Conservation (phyloP, 164 flowering plant species). For the Stephania japonica region DNA sequence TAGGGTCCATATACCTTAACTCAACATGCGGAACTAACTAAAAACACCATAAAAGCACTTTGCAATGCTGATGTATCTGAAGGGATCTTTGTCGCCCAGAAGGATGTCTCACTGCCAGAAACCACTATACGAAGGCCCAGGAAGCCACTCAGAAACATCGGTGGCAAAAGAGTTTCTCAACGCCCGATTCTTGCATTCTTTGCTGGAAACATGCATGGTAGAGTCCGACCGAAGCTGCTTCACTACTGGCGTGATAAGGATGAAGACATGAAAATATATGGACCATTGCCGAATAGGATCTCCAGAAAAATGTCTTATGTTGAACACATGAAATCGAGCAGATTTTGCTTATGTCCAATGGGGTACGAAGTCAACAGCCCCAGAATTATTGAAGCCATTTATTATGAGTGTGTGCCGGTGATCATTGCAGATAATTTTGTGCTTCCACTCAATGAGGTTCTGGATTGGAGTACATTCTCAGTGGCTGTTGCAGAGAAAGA, state of each 20-base stretch:
- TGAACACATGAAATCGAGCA: constrained; percentile 11
- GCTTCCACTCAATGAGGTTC: constrained; percentile 7
- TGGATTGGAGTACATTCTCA: constrained; percentile 13
- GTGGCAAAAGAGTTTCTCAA: constrained; percentile 10
- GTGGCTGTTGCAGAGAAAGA: constrained; percentile 15
- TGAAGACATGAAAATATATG: constrained; percentile 9
- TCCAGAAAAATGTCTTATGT: constrained; percentile 9
- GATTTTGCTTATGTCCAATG: constrained; percentile 9
- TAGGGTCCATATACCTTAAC: constrained; percentile 11
- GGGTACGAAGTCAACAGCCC: constrained; percentile 14
- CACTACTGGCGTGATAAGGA: constrained; percentile 9
- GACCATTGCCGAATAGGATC: constrained; percentile 8
- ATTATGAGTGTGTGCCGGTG: constrained; percentile 14
- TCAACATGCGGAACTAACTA: constrained; percentile 6
- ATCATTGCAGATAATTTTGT: constrained; percentile 15
- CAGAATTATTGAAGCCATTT: constrained; percentile 12
- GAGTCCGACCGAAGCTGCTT: constrained; percentile 6
- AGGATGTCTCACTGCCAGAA: constrained; percentile 13
- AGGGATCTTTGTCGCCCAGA: constrained; percentile 9
- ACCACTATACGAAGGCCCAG: constrained; percentile 12
- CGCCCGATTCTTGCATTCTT: constrained; percentile 14
- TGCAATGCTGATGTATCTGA: constrained; percentile 12
- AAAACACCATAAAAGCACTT: constrained; percentile 10
- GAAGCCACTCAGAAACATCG: constrained; percentile 7
- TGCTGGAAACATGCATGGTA: constrained; percentile 15